These are phyloP conservation scores for Nectriaceae sp. DNA, from an alignment of 2,329 filamentous ascomycete species.

Conservation along the genomic window DNA sequence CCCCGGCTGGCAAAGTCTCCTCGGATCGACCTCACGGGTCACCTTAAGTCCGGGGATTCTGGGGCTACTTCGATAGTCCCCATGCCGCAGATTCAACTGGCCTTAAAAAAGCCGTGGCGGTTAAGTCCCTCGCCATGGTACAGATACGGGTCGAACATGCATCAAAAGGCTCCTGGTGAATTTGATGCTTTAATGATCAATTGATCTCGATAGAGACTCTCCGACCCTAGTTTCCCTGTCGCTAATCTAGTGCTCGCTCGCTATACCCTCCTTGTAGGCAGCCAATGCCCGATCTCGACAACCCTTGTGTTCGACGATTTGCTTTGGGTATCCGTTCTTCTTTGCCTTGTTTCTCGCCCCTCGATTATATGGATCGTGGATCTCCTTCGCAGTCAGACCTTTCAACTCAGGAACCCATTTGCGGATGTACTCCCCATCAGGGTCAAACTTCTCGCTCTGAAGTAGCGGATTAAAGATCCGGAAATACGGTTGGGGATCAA, in stretches of 20 bases:
- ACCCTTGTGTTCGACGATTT: conserved; percentile 73
- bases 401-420: conserved; percentile 79
- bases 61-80: conserved; percentile 58
- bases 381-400: conserved; percentile 63
- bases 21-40: conserved; percentile 42
- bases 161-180: conserved; percentile 4
- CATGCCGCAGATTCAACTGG: conserved; percentile 60
- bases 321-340: conserved; percentile 71
- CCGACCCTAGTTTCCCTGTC: conserved; percentile 5
- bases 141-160: conserved; percentile 67
- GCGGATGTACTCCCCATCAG: conserved; percentile 75
- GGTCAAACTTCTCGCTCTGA: conserved; percentile 86
- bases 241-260: conserved; percentile 24
- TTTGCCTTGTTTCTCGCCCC: conserved; percentile 60
- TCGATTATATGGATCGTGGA: conserved; percentile 79
- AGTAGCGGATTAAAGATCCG: conserved; percentile 84
- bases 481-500: conserved; percentile 89
- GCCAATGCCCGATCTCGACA: conserved; percentile 67
- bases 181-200: not conserved
- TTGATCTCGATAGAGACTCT: not conserved
- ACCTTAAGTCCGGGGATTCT: conserved; percentile 53
- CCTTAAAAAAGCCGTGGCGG: conserved; percentile 63
- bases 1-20: conserved; percentile 59
- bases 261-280: conserved; percentile 64
- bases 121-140: conserved; percentile 58